Percentiles rank a stretch among this genome's conserved stretches.
phyloP scores from a whole-genome alignment of 2,329 filamentous ascomycete genomes.

The Xylaria sp. region DNA sequence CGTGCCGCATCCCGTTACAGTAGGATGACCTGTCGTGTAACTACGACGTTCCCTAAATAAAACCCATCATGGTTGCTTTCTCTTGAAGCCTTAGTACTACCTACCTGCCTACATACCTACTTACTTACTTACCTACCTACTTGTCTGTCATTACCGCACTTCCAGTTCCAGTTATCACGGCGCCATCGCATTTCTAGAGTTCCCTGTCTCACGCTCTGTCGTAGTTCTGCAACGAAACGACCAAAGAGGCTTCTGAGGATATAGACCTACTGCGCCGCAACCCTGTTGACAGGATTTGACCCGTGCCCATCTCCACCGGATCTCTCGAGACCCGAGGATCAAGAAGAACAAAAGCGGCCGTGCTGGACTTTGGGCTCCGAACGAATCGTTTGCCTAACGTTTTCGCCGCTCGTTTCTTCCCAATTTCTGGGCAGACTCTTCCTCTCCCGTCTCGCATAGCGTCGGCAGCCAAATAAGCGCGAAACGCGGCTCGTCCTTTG shows the following conservation, averaged over 20 bases:
- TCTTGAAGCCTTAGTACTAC: neutral
- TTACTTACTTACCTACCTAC: neutral
- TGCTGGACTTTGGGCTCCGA: conserved; percentile 6
- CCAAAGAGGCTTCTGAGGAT: conserved; percentile 17
- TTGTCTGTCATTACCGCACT: conserved; percentile 1
- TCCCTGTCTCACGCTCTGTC: conserved; percentile 4
- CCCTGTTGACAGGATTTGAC: conserved; percentile 2
- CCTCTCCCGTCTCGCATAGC: neutral
- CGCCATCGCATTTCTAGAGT: neutral
- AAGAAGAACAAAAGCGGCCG: conserved; percentile 2
- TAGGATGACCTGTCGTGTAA: conserved; percentile 23
- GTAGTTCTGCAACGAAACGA: neutral
- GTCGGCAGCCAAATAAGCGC: neutral
- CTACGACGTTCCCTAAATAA: conserved; percentile 11
- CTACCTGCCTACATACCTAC: neutral
- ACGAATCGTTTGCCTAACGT: conserved; percentile 6
- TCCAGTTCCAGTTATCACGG: neutral
- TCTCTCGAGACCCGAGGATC: neutral
- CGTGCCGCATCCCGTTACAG: conserved; percentile 29
- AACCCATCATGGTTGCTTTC: neutral
- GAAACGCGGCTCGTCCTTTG: neutral
- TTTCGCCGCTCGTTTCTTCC: conserved; percentile 7
- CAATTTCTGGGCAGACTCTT: neutral
- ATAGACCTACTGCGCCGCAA: neutral
- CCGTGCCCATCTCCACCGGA: neutral